Evolutionary conservation across 352 stramenopile species (phyloP).

Genomic region (Phytophthora pseudosyringae): DNA sequence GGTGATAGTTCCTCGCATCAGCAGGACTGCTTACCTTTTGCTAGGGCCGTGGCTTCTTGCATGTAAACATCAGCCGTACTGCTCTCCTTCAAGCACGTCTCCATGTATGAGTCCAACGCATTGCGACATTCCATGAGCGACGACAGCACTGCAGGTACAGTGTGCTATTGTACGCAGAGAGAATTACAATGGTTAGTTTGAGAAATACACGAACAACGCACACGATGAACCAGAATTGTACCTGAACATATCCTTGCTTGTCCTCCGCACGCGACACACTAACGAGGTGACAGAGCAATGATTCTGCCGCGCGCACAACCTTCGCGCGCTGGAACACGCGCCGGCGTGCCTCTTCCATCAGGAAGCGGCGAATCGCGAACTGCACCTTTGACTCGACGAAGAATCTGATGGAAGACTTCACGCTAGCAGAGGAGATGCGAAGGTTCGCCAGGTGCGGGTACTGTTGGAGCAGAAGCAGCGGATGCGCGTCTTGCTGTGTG

Average conservation of each 20-base stretch:
- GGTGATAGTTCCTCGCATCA: neutral
- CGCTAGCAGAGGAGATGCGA: conserved; percentile 45
- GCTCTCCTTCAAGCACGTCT: conserved; percentile 74
- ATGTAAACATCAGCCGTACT: conserved; percentile 65
- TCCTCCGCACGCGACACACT: conserved; percentile 67
- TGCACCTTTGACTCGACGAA: conserved; percentile 60
- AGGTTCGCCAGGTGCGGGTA: conserved; percentile 61
- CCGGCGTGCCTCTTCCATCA: conserved; percentile 57
- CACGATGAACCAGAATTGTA: conserved; percentile 32
- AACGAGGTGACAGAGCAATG: conserved; percentile 67
- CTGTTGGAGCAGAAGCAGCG: conserved; percentile 56
- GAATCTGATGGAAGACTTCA: conserved; percentile 55
- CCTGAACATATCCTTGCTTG: conserved; percentile 71
- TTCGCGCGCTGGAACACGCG: conserved; percentile 53
- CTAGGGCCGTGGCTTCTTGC: conserved; percentile 61
- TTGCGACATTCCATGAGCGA: conserved; percentile 77
- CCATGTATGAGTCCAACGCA: conserved; percentile 66
- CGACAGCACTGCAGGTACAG: conserved; percentile 65
- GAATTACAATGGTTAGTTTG: conserved; percentile 10
- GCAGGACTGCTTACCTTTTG: conserved; percentile 47
- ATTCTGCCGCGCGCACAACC: conserved; percentile 55
- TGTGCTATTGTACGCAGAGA: conserved; percentile 49
- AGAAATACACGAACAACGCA: neutral
- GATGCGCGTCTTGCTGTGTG: conserved; percentile 37
- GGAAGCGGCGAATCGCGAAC: conserved; percentile 63